These are phyloP conservation scores for Iris pallida DNA, from an alignment of 116 monocot genomes.

Conservation along the genomic window DNA sequence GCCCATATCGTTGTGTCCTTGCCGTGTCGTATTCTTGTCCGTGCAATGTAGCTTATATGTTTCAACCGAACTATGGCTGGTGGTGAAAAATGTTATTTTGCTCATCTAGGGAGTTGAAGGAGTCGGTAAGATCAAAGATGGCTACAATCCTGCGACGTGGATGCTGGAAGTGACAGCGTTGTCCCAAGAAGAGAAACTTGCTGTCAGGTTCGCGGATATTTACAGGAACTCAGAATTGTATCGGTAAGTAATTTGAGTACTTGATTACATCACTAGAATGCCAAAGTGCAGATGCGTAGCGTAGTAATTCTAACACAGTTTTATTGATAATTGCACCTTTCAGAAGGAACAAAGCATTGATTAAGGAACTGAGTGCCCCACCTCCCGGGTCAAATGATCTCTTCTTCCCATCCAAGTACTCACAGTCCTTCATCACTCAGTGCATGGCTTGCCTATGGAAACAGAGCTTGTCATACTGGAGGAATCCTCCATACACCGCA, in stretches of 20 bases:
- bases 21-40: no score
- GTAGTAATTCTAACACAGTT: no score
- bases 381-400: constrained; percentile 50
- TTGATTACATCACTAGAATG: not conserved
- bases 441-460: constrained; percentile 66
- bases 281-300: not conserved
- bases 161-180: constrained; percentile 8
- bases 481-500: constrained; percentile 49
- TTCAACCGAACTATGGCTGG: no score
- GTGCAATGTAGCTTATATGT: no score
- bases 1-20: no score
- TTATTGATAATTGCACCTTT: not conserved
- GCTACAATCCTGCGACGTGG: constrained; percentile 13
- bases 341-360: constrained; percentile 57
- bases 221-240: constrained; percentile 16
- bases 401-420: constrained; percentile 38
- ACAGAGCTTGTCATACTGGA: constrained; percentile 57
- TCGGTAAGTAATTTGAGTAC: constrained; percentile 4
- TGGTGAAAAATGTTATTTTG: no score
- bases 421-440: constrained; percentile 41
- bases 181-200: constrained; percentile 11
- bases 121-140: constrained; percentile 10
- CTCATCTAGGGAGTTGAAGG: constrained; percentile 6
- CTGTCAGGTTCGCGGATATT: constrained; percentile 1
- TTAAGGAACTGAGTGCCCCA: constrained; percentile 40